phyloP scores from a whole-genome alignment of 352 stramenopile genomes.

The Phytopythium litorale region DNA sequence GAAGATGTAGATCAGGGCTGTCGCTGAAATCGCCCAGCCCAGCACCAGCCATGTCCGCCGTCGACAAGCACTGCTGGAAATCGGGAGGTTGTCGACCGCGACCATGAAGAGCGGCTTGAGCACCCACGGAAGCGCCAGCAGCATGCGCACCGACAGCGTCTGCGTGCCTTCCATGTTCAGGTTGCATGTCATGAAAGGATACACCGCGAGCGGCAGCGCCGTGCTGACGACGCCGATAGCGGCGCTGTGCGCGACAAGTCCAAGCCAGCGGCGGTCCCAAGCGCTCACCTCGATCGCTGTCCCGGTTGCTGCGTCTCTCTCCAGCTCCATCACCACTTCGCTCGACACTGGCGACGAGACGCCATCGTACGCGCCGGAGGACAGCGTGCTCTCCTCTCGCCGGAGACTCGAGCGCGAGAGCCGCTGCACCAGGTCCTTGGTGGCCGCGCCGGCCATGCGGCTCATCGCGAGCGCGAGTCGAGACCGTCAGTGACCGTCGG shows the following conservation, averaged over 20 bases:
- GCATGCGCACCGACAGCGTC: conserved; percentile 39
- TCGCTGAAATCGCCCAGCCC: conserved; percentile 34
- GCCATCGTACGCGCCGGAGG: neutral
- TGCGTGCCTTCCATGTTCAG: conserved; percentile 71
- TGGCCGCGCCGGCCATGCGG: conserved; percentile 17
- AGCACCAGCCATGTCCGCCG: conserved; percentile 29
- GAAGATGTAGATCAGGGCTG: conserved; percentile 25
- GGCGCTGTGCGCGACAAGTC: conserved; percentile 46
- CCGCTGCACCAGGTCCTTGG: conserved; percentile 32
- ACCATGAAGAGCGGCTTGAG: conserved; percentile 48
- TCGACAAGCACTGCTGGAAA: conserved; percentile 15
- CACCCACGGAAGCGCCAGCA: conserved; percentile 48
- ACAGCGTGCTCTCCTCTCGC: conserved; percentile 8
- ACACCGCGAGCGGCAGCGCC: conserved; percentile 44
- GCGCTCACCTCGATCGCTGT: conserved; percentile 8
- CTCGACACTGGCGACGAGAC: neutral
- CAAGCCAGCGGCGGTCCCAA: conserved; percentile 38
- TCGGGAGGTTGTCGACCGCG: conserved; percentile 29
- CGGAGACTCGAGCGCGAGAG: conserved; percentile 21
- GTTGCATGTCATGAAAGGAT: conserved; percentile 63
- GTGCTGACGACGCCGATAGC: conserved; percentile 52
- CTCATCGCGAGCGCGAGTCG: conserved; percentile 13
- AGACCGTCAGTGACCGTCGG: neutral
- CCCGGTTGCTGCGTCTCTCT: neutral
- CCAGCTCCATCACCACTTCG: neutral